A percentile compares a stretch with the other conserved stretches of the same genome.
phyloP scores from a whole-genome alignment of 192 early-diverging fungal species.

The Cladochytrium replicatum region DNA sequence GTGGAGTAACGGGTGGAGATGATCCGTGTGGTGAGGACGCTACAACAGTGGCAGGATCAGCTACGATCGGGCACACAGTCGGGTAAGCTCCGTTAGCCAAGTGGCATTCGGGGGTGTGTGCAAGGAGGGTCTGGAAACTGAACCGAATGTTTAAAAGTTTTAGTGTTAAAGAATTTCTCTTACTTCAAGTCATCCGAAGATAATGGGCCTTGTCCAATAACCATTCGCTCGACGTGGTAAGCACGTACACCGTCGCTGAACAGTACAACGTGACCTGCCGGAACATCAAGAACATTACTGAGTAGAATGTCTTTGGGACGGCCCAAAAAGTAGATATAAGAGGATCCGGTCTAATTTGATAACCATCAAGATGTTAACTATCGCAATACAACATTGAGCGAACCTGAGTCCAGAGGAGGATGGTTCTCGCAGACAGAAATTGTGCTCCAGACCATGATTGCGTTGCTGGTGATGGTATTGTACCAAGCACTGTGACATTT shows the following conservation, averaged over 20 bases:
- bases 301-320: not conserved
- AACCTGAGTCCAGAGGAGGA: slow-evolving; percentile 28
- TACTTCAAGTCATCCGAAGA: slow-evolving; percentile 4
- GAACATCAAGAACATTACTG: slow-evolving; percentile 1
- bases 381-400: too few species aligned
- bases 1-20: too few species aligned
- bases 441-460: slow-evolving; percentile 17
- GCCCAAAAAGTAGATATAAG: slow-evolving; percentile 21
- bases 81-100: too few species aligned
- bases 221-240: slow-evolving; percentile 16
- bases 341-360: not conserved
- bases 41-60: too few species aligned
- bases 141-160: too few species aligned
- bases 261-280: slow-evolving; percentile 3
- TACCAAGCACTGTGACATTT: slow-evolving; percentile 5
- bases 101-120: too few species aligned
- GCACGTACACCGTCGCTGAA: slow-evolving; percentile 1
- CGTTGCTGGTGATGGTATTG: slow-evolving; percentile 5
- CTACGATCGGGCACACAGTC: too few species aligned
- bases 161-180: too few species aligned
- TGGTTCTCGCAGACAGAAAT: slow-evolving; percentile 20
- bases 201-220: too few species aligned
- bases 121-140: too few species aligned
- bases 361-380: too few species aligned
- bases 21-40: too few species aligned